Evolutionary conservation across 225 moss, liverwort and hornwort genomes (phyloP), one percentile per base, ranked within the genome.

Genomic region (Marchantia polymorpha): DNA sequence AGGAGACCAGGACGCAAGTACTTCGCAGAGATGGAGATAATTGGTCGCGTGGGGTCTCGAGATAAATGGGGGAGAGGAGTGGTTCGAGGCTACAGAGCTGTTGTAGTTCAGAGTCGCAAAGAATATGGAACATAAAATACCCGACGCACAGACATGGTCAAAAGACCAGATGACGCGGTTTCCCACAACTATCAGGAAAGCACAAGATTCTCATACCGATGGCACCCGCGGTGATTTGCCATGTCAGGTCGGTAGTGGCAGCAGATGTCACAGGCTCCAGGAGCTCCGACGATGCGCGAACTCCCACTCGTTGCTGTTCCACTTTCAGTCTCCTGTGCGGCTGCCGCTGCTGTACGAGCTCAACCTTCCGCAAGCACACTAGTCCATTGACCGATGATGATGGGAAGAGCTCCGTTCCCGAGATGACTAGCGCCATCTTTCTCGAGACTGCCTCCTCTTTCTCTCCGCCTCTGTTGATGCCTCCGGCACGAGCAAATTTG

Each of bases 141-240:
- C 19, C 26, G n/a, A 65, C 12, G 3, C 3, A 27, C 65, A 48
- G 69, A 46, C 39, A 19, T 1, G 69, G 39, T 69, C 19, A 19
- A 39, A 69, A 47, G 65, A 69, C 7, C 69, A 39, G 14, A 67
- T 15, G 31, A 69, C 69, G 46, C 69, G 47, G 46, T 13, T 69
- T 48, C 69, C 69, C 17, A 47, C 19, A 69, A 8, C 20, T 8
- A 69, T 17, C 47, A 39, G 47, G 11, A 48, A 69, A 8, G 65
- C 65, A 65, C 65, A 65, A 46, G 15, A 69, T 69, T 69, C 69
- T 70, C 72, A 72, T 77, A 95, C 95, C 93, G 12, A 92, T 71
- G 59, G 92, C 89, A 25, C 96, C 96, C 17, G 72, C 91, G 80
- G 87, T 88, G 67, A 90, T 83, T 80, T 96, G 92, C 92, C 92